Conservation (phyloP, 805 yeast genomes). For the Hanseniaspora valbyensis region DNA sequence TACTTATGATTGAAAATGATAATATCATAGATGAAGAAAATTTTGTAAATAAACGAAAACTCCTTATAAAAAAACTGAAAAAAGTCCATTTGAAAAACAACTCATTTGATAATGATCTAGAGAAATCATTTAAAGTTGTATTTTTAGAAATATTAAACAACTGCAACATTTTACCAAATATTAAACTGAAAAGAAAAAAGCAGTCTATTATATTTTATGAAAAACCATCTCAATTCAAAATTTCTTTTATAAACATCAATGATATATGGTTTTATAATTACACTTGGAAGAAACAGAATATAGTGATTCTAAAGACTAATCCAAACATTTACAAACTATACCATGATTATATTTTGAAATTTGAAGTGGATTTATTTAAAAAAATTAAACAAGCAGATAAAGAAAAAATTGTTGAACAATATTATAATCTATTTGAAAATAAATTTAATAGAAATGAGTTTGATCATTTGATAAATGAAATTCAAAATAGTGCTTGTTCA, state of each 20-base stretch:
- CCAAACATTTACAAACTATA: not conserved
- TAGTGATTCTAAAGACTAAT: not conserved
- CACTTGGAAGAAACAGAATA: not conserved
- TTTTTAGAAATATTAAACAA: not conserved
- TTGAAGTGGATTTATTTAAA: not conserved
- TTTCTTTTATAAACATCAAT: not conserved
- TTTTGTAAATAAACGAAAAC: too few relatives aligned
- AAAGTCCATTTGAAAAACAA: not conserved
- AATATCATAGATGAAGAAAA: too few relatives aligned
- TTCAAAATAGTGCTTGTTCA: not conserved
- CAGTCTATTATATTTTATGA: not conserved
- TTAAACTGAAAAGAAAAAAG: not conserved
- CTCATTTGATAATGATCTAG: not conserved
- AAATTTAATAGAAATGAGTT: not conserved
- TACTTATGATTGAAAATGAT: too few relatives aligned
- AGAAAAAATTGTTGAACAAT: not conserved
- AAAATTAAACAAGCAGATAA: not conserved
- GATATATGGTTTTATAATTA: slow-evolving; percentile 2
- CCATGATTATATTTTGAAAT: not conserved
- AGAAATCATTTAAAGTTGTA: not conserved
- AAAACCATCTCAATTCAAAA: not conserved
- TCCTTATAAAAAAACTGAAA: not conserved
- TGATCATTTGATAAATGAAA: not conserved
- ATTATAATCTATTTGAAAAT: not conserved
- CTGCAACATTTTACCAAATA: not conserved